Percentiles rank a stretch among this genome's conserved stretches.
These are phyloP conservation scores for Nemania sp. DNA, from an alignment of 2,329 filamentous ascomycete genomes.

Conservation along the genomic window DNA sequence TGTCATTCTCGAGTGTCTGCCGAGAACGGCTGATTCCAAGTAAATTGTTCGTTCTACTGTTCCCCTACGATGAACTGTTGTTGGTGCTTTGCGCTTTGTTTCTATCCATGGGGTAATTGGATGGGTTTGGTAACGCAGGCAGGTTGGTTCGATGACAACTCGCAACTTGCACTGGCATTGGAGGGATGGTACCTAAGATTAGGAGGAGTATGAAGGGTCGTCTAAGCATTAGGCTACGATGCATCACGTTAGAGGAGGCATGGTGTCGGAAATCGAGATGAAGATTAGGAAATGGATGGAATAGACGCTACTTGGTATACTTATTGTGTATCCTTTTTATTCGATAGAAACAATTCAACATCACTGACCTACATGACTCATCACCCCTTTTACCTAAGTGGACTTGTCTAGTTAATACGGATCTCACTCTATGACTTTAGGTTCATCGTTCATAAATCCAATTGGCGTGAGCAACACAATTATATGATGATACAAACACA, in stretches of 20 bases:
- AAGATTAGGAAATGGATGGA: not conserved
- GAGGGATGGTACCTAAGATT: not conserved
- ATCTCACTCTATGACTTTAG: not conserved
- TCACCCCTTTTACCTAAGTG: not conserved
- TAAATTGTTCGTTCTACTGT: not conserved
- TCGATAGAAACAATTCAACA: slow-evolving; percentile 14
- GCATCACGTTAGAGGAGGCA: not conserved
- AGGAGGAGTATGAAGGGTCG: not conserved
- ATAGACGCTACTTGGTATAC: slow-evolving; percentile 22
- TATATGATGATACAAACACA: no score
- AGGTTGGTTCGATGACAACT: no score
- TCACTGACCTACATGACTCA: not conserved
- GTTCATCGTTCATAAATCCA: not conserved
- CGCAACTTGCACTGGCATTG: not conserved
- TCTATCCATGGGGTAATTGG: no score
- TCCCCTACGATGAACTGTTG: not conserved
- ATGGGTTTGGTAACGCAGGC: not conserved
- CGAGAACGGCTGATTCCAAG: not conserved
- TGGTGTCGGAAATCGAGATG: not conserved
- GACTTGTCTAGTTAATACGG: not conserved
- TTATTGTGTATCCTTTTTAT: slow-evolving; percentile 27
- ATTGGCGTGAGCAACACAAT: no score
- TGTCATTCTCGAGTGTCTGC: slow-evolving; percentile 24
- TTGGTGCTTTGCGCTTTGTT: not conserved
- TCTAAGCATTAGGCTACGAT: not conserved